Conservation (phyloP, 2,329 filamentous ascomycete genomes). For the Myriosclerotinia duriaeana region DNA sequence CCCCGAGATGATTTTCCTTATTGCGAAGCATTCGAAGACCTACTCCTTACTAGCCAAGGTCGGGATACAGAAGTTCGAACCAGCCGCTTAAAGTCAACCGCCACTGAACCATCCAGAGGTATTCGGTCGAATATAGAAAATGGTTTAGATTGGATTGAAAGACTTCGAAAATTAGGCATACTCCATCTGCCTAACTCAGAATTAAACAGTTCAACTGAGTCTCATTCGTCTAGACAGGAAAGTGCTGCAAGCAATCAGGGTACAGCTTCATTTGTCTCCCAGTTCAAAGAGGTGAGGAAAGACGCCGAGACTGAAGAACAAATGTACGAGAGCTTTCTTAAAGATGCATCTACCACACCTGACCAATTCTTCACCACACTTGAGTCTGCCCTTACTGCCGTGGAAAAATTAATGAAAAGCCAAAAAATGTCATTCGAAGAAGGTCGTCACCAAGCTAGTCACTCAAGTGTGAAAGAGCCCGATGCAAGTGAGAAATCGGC, state of each 20-base stretch:
- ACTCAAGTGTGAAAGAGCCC: not conserved
- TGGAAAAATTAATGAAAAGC: constrained; percentile 18
- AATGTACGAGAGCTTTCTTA: constrained; percentile 36
- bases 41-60: constrained; percentile 33
- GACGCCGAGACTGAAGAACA: constrained; percentile 36
- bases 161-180: constrained; percentile 25
- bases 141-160: constrained; percentile 26
- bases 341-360: constrained; percentile 6
- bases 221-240: not conserved
- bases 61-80: not conserved
- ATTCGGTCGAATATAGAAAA: constrained; percentile 7
- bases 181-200: constrained; percentile 11
- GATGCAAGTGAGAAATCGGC: not conserved
- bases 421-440: constrained; percentile 1
- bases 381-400: constrained; percentile 9
- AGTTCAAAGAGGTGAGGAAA: not conserved
- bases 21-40: constrained; percentile 39
- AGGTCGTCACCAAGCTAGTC: not conserved
- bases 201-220: not conserved
- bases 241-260: not conserved
- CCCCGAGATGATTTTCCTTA: constrained; percentile 33
- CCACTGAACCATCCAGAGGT: not conserved
- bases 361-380: constrained; percentile 9
- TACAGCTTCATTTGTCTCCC: not conserved
- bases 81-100: not conserved